These are phyloP conservation scores for Pholiota adiposa DNA, from an alignment of 1,284 basidiomycete species.

Conservation along the genomic window DNA sequence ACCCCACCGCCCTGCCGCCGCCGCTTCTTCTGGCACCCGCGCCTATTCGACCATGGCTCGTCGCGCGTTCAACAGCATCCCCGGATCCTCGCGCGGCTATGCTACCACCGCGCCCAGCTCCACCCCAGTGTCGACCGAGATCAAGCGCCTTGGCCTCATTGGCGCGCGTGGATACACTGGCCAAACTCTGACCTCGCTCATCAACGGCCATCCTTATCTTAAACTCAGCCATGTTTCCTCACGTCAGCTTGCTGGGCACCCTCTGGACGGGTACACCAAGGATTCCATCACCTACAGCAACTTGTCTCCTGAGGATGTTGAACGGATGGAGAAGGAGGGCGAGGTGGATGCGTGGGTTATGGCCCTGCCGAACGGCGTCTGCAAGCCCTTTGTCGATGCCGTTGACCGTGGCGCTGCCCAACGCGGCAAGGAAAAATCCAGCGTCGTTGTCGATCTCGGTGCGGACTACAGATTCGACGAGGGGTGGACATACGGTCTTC, in stretches of 20 bases:
- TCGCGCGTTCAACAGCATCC: conserved; percentile 37
- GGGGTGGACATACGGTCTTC: conserved; percentile 97
- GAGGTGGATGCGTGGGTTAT: conserved; percentile 97
- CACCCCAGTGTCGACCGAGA: conserved; percentile 67
- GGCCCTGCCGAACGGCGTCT: conserved; percentile 96
- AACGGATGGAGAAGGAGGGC: conserved; percentile 84
- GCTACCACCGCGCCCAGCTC: conserved; percentile 57
- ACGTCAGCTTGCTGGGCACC: conserved; percentile 87
- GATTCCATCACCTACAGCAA: conserved; percentile 78
- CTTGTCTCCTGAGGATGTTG: conserved; percentile 77
- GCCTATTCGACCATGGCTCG: conserved; percentile 81
- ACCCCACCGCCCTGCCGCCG: conserved; percentile 51
- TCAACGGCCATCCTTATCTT: conserved; percentile 87
- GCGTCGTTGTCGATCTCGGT: conserved; percentile 90
- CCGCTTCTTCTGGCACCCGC: conserved; percentile 40
- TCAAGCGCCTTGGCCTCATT: conserved; percentile 92
- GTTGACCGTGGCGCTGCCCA: conserved; percentile 77
- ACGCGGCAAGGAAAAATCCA: conserved; percentile 55
- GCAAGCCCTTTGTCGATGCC: conserved; percentile 98
- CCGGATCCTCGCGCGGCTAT: conserved; percentile 63
- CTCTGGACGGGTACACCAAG: conserved; percentile 87
- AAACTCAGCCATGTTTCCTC: conserved; percentile 95
- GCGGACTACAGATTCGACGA: conserved; percentile 97
- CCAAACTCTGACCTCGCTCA: conserved; percentile 85
- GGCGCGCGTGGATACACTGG: conserved; percentile 97